Base-by-base conservation (phyloP, 805 yeast species). In the Ogataea salicorniae region DNA sequence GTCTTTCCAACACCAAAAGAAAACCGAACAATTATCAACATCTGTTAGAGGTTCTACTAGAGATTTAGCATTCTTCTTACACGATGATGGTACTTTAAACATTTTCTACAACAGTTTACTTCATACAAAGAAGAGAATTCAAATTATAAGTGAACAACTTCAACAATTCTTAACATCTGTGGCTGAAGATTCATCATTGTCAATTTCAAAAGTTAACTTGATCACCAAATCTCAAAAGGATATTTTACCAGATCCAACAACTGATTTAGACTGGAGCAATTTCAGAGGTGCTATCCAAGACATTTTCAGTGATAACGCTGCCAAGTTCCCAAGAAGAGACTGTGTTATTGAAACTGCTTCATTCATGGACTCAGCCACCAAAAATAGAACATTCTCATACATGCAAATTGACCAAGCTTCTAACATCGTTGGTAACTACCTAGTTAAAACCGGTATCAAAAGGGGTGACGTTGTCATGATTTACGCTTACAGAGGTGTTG, bases 381-480 rank as follows among this genome's bases (percentile, higher is more conserved):
- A 72, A 55, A 79, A 89, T 42, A 79, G 97, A 53, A 69, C 79
- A 16, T 94, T 92, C 73, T 81, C 86, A 34, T 94, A 94, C 66
- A 74, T 73, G 59, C 97, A 92, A 64, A 92, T 94, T 59, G 83
- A 94, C 66, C 86, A 88, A 65, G 92, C 97, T 2, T 89, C 97
- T 14, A 94, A 95, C 61, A 77, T 90, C 29, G 91, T 94, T 16
- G 98, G 96, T 34, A 92, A 94, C 68, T 86, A 88, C 61, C 75
- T 94, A 58, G 83, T 87, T 48, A 70, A 77, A 23, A 80, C 84
- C 6, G 98, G 98, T 14, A 84, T 94, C 59, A 73, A 79, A 54
- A 76, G 86, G 60, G 99, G 98, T 47, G 98, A 94, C 65, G 89
- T 94, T 16, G 98, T 94, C 16, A 91, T 91, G 95, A 91, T 95